Percentiles rank a stretch among this genome's conserved stretches.
phyloP scores from a whole-genome alignment of 768 basidiomycete genomes.

The Lepiota brunneoincarnata region DNA sequence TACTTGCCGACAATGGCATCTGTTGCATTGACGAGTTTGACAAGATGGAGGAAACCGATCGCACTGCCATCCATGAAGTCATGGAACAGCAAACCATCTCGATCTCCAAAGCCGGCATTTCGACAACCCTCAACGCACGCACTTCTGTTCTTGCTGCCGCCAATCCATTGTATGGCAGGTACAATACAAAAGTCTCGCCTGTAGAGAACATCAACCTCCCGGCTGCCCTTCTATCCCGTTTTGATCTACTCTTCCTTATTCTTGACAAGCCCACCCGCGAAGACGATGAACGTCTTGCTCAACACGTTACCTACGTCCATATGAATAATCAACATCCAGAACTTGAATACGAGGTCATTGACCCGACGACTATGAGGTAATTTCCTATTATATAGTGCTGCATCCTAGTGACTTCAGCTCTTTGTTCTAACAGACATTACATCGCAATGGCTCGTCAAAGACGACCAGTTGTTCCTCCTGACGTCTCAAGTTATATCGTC shows the following conservation, averaged over 20 bases:
- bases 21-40: slow-evolving; percentile 99
- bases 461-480: slow-evolving; percentile 85
- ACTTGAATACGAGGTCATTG: slow-evolving; percentile 79
- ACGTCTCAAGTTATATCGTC: slow-evolving; percentile 90
- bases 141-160: slow-evolving; percentile 98
- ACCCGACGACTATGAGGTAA: slow-evolving; percentile 86
- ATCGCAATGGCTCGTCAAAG: slow-evolving; percentile 88
- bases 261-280: slow-evolving; percentile 94
- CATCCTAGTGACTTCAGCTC: slow-evolving; percentile 11
- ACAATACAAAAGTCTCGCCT: slow-evolving; percentile 96
- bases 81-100: slow-evolving; percentile 99
- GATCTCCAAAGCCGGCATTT: slow-evolving; percentile 98
- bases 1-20: slow-evolving; percentile 98
- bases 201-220: slow-evolving; percentile 99
- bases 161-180: slow-evolving; percentile 96
- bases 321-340: slow-evolving; percentile 93
- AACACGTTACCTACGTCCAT: slow-evolving; percentile 97
- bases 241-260: slow-evolving; percentile 95
- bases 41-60: slow-evolving; percentile 98
- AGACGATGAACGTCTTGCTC: slow-evolving; percentile 92
- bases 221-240: slow-evolving; percentile 92
- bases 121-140: slow-evolving; percentile 95
- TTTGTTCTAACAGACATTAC: slow-evolving; percentile 65
- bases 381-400: slow-evolving; percentile 13
- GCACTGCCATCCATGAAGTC: slow-evolving; percentile 99